Conservation (phyloP, 768 basidiomycete species). For the Cantharellus cinnabarinus region DNA sequence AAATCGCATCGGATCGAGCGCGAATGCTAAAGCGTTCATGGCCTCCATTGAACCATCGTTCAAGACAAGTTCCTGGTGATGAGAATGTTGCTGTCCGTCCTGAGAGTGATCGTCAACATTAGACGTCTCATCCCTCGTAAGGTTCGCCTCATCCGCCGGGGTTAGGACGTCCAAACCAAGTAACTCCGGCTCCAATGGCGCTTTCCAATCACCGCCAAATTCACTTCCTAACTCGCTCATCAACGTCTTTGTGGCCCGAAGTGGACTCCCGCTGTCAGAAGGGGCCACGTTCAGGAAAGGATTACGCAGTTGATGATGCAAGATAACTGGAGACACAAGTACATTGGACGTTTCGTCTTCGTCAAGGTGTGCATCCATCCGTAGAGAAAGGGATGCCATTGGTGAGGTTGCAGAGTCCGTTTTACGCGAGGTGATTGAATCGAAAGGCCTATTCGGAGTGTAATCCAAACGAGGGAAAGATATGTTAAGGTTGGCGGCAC, state of each 20-base stretch:
- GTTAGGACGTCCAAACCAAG: not conserved
- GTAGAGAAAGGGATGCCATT: not conserved
- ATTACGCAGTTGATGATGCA: not conserved
- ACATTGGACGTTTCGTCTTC: not conserved
- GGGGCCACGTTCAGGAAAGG: constrained; percentile 1
- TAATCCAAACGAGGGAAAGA: not conserved
- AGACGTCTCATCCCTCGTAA: not conserved
- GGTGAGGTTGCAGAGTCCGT: not conserved
- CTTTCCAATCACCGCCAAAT: constrained; percentile 27
- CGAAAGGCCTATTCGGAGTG: not conserved
- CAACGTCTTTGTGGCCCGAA: not conserved
- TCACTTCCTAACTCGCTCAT: constrained; percentile 33
- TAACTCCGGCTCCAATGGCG: constrained; percentile 9
- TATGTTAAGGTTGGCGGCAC: too few species aligned
- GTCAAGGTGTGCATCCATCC: too few species aligned
- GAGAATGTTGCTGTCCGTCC: not conserved
- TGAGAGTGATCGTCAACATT: not conserved
- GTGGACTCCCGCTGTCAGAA: constrained; percentile 1
- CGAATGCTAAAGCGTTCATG: constrained; percentile 22
- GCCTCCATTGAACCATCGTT: constrained; percentile 14
- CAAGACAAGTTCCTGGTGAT: too few species aligned
- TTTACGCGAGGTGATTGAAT: not conserved
- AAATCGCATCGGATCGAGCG: constrained; percentile 9
- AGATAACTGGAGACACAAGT: not conserved
- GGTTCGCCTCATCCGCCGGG: not conserved